Evolutionary conservation across 306 rosid genomes (phyloP).

Genomic region (Purshia tridentata): DNA sequence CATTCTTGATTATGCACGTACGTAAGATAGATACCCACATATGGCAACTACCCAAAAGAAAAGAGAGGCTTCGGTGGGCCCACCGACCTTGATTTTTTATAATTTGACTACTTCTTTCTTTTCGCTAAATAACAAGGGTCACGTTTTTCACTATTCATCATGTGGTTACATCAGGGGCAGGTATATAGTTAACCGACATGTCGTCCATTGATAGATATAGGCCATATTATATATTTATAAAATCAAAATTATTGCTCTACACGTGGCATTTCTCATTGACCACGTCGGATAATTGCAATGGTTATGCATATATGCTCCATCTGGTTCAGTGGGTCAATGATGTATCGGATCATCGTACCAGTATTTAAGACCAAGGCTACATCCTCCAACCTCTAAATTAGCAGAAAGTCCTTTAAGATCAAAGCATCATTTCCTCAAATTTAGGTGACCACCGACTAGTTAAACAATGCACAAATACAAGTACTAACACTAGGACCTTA

Average conservation of each 20-base stretch:
- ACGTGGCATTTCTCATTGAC: not conserved
- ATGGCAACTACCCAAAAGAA: not conserved
- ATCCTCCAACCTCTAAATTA: too few species aligned
- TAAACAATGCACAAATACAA: too few species aligned
- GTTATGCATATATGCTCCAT: not conserved
- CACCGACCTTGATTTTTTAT: too few species aligned
- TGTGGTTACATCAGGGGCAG: slow-evolving; percentile 7
- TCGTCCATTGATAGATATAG: not conserved
- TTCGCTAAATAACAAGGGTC: slow-evolving; percentile 1
- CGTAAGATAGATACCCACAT: not conserved
- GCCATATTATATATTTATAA: not conserved
- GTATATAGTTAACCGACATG: slow-evolving; percentile 10
- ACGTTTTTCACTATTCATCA: not conserved
- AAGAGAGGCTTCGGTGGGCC: not conserved
- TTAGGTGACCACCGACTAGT: too few species aligned
- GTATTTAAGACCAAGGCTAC: too few species aligned
- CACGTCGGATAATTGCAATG: not conserved
- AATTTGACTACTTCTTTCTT: not conserved
- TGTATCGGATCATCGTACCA: too few species aligned
- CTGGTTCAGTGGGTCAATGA: too few species aligned
- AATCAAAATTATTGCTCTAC: slow-evolving; percentile 9
- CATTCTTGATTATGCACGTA: not conserved
- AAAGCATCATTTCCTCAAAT: too few species aligned
- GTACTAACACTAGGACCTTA: too few species aligned
- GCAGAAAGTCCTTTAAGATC: too few species aligned